Percentiles rank a stretch among this genome's conserved stretches.
phyloP scores from a whole-genome alignment of 805 yeast species.

The Yueomyces sinensis region DNA sequence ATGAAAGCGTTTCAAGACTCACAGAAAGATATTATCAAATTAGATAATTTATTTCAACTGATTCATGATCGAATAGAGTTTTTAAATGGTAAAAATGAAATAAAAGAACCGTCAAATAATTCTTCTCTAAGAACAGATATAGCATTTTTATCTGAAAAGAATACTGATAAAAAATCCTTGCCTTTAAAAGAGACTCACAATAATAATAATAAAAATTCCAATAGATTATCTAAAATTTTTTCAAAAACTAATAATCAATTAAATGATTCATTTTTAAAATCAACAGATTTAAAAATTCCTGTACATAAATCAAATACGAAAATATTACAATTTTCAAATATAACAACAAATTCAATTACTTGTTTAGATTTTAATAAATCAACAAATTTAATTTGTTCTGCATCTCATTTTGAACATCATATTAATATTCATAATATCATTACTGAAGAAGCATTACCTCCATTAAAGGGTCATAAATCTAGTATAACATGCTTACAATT shows the following conservation, averaged over 20 bases:
- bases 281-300: too few relatives aligned
- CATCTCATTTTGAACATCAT: slow-evolving; percentile 57
- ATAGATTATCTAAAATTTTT: too few relatives aligned
- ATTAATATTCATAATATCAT: slow-evolving; percentile 77
- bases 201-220: too few relatives aligned
- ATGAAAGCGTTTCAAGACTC: neutral
- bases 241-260: too few relatives aligned
- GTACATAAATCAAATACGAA: too few relatives aligned
- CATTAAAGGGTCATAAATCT: slow-evolving; percentile 50
- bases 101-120: neutral
- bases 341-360: slow-evolving; percentile 31
- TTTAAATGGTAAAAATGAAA: neutral
- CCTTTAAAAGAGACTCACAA: neutral
- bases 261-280: too few relatives aligned
- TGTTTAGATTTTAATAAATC: slow-evolving; percentile 59
- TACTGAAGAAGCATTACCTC: slow-evolving; percentile 35
- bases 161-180: neutral
- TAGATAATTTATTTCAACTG: neutral
- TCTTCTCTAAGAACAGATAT: neutral
- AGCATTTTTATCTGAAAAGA: neutral
- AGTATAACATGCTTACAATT: slow-evolving; percentile 49
- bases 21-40: neutral
- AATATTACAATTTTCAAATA: too few relatives aligned
- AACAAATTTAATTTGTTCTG: slow-evolving; percentile 62
- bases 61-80: neutral